Percentiles rank a stretch among this genome's conserved stretches.
phyloP scores from a whole-genome alignment of 176 grass and related monocot species.

The Cenchrus fungigraminus region DNA sequence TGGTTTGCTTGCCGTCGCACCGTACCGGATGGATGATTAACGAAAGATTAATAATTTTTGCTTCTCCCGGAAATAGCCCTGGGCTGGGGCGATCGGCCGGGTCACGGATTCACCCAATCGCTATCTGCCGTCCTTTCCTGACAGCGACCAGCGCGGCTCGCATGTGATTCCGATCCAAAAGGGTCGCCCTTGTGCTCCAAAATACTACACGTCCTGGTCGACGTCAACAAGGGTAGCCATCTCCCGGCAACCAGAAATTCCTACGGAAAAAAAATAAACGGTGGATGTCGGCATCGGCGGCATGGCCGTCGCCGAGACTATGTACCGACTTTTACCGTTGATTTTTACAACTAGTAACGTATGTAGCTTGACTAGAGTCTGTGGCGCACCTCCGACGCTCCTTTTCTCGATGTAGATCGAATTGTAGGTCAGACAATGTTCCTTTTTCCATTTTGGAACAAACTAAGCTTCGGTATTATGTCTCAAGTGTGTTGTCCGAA shows the following conservation, averaged over 20 bases:
- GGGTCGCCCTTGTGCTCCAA: not conserved
- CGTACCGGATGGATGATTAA: not conserved
- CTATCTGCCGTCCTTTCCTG: not conserved
- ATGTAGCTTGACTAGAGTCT: too few relatives aligned
- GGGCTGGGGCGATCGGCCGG: not conserved
- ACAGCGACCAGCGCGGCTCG: slow-evolving; percentile 22
- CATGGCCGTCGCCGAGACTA: too few relatives aligned
- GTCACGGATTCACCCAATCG: slow-evolving; percentile 6
- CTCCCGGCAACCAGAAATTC: not conserved
- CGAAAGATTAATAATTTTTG: not conserved
- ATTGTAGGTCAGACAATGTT: too few relatives aligned
- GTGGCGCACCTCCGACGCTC: too few relatives aligned
- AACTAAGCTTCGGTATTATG: too few relatives aligned
- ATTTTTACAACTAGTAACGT: too few relatives aligned
- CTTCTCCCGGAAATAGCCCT: not conserved
- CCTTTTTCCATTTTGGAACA: too few relatives aligned
- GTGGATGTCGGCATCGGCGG: too few relatives aligned
- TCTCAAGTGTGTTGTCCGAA: too few relatives aligned
- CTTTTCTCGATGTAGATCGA: too few relatives aligned
- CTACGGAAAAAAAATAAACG: not conserved
- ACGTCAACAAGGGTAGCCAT: not conserved
- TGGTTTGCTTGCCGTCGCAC: not conserved
- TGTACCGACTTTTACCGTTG: too few relatives aligned
- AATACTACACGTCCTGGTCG: not conserved
- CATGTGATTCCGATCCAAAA: slow-evolving; percentile 26